Conservation (phyloP, 345 rosid species). For the Rubroshorea leprosula region DNA sequence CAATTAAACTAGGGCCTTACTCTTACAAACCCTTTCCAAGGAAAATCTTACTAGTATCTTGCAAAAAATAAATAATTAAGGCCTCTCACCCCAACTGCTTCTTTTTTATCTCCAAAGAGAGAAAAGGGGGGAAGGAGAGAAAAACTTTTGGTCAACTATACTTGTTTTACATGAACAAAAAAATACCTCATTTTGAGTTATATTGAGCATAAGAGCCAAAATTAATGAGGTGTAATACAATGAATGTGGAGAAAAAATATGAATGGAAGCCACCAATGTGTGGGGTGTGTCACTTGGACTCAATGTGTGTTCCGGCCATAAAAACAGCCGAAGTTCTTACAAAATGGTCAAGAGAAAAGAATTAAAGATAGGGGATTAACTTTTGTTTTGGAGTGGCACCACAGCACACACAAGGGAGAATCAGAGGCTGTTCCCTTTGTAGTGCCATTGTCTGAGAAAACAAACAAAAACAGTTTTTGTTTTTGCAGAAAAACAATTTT, state of each 20-base stretch:
- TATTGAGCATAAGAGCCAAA: neutral
- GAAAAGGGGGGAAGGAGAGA: no score
- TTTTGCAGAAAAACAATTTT: constrained; percentile 17
- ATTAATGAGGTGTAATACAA: neutral
- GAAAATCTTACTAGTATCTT: no score
- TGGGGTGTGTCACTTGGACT: constrained; percentile 25
- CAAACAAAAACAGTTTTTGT: constrained; percentile 30
- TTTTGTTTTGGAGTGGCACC: constrained; percentile 35
- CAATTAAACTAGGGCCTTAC: constrained; percentile 1
- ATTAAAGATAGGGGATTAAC: constrained; percentile 15
- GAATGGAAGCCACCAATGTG: constrained; percentile 11
- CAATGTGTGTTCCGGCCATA: constrained; percentile 16
- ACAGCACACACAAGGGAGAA: constrained; percentile 40
- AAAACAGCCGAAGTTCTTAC: constrained; percentile 35
- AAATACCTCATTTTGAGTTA: neutral
- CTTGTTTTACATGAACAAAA: no score
- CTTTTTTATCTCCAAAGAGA: no score
- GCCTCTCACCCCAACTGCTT: no score
- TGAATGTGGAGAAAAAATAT: neutral
- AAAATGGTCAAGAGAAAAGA: constrained; percentile 12
- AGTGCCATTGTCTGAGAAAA: constrained; percentile 24
- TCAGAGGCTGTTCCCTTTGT: constrained; percentile 28
- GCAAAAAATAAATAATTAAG: no score
- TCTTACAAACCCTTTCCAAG: neutral
- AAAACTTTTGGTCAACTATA: no score